Evolutionary conservation across 495 filamentous ascomycete species (phyloP).

Genomic region (Symbiotaphrina buchneri): DNA sequence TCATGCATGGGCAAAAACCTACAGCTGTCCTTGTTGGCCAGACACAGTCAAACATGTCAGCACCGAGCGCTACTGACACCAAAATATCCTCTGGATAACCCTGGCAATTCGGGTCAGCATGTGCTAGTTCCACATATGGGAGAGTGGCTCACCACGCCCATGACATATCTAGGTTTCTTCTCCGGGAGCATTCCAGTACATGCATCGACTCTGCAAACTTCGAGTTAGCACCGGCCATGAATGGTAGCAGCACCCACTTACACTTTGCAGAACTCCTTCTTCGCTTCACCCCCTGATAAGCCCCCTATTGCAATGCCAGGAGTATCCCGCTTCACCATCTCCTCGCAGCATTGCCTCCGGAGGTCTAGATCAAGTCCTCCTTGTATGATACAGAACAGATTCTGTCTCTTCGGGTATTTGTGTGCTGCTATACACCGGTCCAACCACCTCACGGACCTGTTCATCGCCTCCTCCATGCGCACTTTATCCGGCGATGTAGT

Average conservation of each 20-base stretch:
- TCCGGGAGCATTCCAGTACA: constrained; percentile 76
- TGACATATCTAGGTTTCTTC: constrained; percentile 85
- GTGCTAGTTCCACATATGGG: not conserved
- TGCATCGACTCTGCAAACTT: constrained; percentile 38
- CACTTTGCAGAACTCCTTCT: constrained; percentile 34
- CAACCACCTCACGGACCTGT: constrained; percentile 92
- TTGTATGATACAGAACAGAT: constrained; percentile 98
- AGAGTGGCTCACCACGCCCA: constrained; percentile 53
- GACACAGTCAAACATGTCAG: constrained; percentile 99
- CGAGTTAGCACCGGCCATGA: not conserved
- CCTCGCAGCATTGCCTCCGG: constrained; percentile 57
- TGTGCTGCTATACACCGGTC: constrained; percentile 91
- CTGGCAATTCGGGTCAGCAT: constrained; percentile 15
- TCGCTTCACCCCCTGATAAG: constrained; percentile 64
- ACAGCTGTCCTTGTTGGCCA: constrained; percentile 91
- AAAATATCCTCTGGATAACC: constrained; percentile 90
- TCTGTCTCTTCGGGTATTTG: constrained; percentile 60
- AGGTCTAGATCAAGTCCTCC: constrained; percentile 84
- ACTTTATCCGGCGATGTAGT: constrained; percentile 75
- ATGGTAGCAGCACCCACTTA: constrained; percentile 5
- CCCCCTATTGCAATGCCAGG: constrained; percentile 95
- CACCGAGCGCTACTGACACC: constrained; percentile 76
- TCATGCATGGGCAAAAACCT: constrained; percentile 7
- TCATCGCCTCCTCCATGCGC: constrained; percentile 86
- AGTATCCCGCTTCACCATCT: constrained; percentile 82